A percentile compares a stretch with the other conserved stretches of the same genome.
These are phyloP conservation scores for Polymyxa betae DNA, from an alignment of 208 protist genomes.

Conservation along the genomic window DNA sequence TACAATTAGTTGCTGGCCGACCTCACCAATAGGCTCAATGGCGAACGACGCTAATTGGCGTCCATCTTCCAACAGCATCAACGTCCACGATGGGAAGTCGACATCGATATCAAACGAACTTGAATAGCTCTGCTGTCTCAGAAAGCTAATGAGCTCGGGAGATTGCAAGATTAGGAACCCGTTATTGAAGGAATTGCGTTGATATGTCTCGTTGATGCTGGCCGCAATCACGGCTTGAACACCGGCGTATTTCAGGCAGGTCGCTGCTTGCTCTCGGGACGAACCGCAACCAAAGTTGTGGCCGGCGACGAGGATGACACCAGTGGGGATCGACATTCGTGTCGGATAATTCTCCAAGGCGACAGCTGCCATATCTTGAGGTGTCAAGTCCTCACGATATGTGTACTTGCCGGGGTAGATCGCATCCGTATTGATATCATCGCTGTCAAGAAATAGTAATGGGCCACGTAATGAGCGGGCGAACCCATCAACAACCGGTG, in stretches of 20 bases:
- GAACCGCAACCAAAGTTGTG: constrained; percentile 79
- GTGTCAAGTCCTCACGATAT: background rate
- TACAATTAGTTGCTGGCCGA: background rate
- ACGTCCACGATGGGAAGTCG: background rate
- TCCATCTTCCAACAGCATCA: background rate
- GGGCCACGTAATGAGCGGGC: background rate
- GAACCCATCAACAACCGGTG: background rate
- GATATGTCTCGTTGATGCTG: background rate
- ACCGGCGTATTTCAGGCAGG: constrained; percentile 67
- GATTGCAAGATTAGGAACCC: background rate
- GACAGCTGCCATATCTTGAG: background rate
- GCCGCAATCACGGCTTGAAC: background rate
- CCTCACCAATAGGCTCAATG: background rate
- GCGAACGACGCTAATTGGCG: background rate
- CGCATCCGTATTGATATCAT: background rate
- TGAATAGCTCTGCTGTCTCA: background rate
- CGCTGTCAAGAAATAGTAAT: background rate
- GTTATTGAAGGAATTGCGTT: background rate
- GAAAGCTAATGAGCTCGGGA: background rate
- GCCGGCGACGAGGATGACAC: constrained; percentile 69
- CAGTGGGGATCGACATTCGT: constrained; percentile 73
- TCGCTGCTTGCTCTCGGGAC: constrained; percentile 76
- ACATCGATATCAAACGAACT: background rate
- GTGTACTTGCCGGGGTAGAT: background rate
- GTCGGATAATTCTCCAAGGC: constrained; percentile 27